Evolutionary conservation across 75 land plant genomes (phyloP).

Genomic region (Pinus taeda): DNA sequence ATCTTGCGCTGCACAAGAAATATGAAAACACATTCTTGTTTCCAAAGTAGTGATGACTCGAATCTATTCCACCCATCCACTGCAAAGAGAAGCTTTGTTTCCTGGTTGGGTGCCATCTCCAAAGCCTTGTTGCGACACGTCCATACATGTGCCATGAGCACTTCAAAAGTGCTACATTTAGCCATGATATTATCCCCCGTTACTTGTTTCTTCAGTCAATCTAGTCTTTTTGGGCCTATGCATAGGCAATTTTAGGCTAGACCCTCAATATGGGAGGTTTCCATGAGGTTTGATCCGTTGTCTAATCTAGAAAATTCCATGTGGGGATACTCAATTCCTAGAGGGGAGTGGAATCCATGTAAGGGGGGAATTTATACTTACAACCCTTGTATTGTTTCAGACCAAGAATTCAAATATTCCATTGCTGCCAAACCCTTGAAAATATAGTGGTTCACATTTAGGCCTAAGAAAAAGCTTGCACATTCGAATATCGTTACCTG

Average conservation of each 20-base stretch:
- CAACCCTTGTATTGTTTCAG: slow-evolving; percentile 35
- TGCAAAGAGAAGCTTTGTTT: slow-evolving; percentile 42
- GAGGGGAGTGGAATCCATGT: slow-evolving; percentile 23
- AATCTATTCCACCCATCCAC: slow-evolving; percentile 35
- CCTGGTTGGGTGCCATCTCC: slow-evolving; percentile 46
- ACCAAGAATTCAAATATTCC: slow-evolving; percentile 49
- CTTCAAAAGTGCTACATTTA: slow-evolving; percentile 81
- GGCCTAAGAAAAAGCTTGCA: slow-evolving; percentile 49
- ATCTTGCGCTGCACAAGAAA: slow-evolving; percentile 47
- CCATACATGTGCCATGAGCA: slow-evolving; percentile 79
- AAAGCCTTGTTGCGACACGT: slow-evolving; percentile 52
- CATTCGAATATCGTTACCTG: slow-evolving; percentile 57
- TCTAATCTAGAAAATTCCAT: slow-evolving; percentile 55
- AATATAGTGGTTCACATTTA: slow-evolving; percentile 46
- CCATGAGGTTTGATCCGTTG: slow-evolving; percentile 39
- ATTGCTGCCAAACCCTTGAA: slow-evolving; percentile 52
- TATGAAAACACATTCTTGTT: slow-evolving; percentile 77
- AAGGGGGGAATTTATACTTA: slow-evolving; percentile 21
- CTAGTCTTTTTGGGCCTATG: slow-evolving; percentile 50
- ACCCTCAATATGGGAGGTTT: slow-evolving; percentile 30
- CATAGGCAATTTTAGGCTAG: slow-evolving; percentile 50
- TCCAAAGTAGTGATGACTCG: slow-evolving; percentile 68
- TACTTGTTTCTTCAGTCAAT: slow-evolving; percentile 41
- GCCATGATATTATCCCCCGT: slow-evolving; percentile 46
- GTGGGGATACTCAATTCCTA: slow-evolving; percentile 25